Evolutionary conservation across 176 grass and related monocot genomes (phyloP), one percentile per base, ranked within the genome.

Genomic region (Zoysia pacifica): DNA sequence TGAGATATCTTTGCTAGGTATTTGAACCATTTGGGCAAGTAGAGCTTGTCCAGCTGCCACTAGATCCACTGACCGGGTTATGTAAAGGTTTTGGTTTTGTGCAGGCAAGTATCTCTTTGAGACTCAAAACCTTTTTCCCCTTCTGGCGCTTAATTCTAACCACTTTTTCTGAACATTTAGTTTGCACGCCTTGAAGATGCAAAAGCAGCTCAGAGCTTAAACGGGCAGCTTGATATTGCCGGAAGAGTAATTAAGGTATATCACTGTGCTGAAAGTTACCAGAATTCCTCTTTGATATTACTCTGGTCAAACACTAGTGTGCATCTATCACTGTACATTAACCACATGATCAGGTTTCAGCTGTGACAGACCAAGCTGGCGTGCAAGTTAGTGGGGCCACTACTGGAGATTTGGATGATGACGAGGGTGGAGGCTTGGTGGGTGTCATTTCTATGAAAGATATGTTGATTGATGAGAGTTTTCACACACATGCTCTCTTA

Each of bases 21-120:
- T 99, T 99, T 15, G 96, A 99, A 85, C 79, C 96, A 79, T 99
- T 99, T 88, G 96, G 96, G 8, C 96, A 88, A 53, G 96, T 99
- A 68, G 96, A 99, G 78, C 88, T 99, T 76, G 88, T 99, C 59
- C 96, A 99, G 62, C 86, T 99, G 73, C 96, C 96, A 62, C 41
- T 83, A 83, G 96, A 99, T 82, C 86, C 89, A 69, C 67, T 91
- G 72, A 99, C 92, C 63, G 96, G 96, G 65, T 76, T 87, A 15
- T 99, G 96, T 79, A 99, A 99, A 95, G 96, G 96, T 42, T 99
- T 89, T 70, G 96, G 91, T 81, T 99, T 99, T 71, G 89, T 99
- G 52, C 96, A 99, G 92, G 96, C 83, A 81, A 81, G 87, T 72
- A 28, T 28, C 28, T 28, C 28, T 28, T 28, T 28, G 28, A 28